A percentile compares a stretch with the other conserved stretches of the same genome.
Evolutionary conservation across 768 basidiomycete species (phyloP).

Genomic region (Lepiota venenata): DNA sequence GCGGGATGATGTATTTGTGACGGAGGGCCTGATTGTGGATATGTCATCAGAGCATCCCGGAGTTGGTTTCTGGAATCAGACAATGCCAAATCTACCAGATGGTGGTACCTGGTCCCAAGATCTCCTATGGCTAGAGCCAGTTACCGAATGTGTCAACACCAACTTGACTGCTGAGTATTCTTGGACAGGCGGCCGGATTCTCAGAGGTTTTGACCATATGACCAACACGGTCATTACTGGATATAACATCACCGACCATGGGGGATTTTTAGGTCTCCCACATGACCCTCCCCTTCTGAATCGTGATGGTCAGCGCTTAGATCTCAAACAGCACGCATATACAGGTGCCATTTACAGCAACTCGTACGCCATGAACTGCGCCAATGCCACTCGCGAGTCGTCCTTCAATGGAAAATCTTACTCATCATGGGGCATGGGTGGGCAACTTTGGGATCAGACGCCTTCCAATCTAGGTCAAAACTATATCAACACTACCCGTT

Average conservation of each 20-base stretch:
- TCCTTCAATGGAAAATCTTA: conserved; percentile 14
- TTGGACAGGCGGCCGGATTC: neutral
- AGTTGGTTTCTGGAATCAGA: conserved; percentile 3
- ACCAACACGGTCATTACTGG: no score
- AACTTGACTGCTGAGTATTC: neutral
- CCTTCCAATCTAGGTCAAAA: no score
- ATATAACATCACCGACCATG: neutral
- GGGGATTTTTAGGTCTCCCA: neutral
- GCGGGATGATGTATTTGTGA: neutral
- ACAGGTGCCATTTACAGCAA: conserved; percentile 20
- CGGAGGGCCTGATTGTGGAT: conserved; percentile 1
- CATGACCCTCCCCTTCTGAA: conserved; percentile 12
- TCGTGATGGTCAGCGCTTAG: conserved; percentile 16
- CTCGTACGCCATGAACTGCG: conserved; percentile 10
- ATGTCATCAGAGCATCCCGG: neutral
- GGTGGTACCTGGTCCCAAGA: conserved; percentile 2
- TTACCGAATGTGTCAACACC: neutral
- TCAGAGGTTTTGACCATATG: no score
- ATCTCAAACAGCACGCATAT: conserved; percentile 17
- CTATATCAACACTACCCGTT: no score
- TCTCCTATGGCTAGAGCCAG: neutral
- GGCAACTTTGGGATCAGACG: no score
- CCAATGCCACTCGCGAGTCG: conserved; percentile 17
- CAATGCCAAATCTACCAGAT: neutral
- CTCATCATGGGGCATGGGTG: no score